These are phyloP conservation scores for Epichloe scottii DNA, from an alignment of 2,329 filamentous ascomycete genomes.

Conservation along the genomic window DNA sequence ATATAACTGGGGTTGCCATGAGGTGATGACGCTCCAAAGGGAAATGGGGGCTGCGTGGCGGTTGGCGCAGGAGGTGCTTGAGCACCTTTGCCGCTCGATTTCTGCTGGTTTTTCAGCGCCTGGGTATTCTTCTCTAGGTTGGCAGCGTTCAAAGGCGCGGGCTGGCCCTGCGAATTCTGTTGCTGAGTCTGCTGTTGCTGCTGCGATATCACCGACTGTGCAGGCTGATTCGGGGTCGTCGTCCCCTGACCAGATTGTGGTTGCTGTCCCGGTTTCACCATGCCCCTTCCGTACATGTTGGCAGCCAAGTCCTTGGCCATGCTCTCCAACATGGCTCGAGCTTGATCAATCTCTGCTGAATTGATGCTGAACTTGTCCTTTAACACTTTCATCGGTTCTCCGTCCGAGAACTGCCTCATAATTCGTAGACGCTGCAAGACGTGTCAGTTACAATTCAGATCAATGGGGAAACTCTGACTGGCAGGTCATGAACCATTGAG, in stretches of 20 bases:
- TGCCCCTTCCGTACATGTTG: constrained; percentile 16
- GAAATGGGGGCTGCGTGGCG: constrained; percentile 42
- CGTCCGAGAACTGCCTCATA: constrained; percentile 39
- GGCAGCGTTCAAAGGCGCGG: constrained; percentile 29
- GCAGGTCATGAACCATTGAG: not conserved
- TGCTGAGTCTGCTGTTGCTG: constrained; percentile 11
- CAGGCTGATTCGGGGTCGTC: constrained; percentile 15
- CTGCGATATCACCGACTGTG: constrained; percentile 7
- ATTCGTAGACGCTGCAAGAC: constrained; percentile 37
- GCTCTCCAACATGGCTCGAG: constrained; percentile 33
- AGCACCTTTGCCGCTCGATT: constrained; percentile 28
- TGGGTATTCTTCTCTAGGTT: constrained; percentile 41
- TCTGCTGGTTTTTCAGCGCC: constrained; percentile 28
- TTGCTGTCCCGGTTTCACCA: constrained; percentile 14
- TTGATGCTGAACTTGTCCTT: constrained; percentile 40
- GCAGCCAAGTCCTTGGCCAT: constrained; percentile 37
- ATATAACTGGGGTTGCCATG: constrained; percentile 47
- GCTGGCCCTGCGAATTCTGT: constrained; percentile 13
- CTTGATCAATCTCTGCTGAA: constrained; percentile 37
- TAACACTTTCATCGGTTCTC: constrained; percentile 30
- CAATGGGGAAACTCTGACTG: not conserved
- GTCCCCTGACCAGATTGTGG: constrained; percentile 14
- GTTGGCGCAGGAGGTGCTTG: constrained; percentile 46
- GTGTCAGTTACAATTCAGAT: not conserved
- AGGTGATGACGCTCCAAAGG: constrained; percentile 42